Evolutionary conservation across 371 early-diverging fungal species (phyloP).

Genomic region (Mucor plumbeus): DNA sequence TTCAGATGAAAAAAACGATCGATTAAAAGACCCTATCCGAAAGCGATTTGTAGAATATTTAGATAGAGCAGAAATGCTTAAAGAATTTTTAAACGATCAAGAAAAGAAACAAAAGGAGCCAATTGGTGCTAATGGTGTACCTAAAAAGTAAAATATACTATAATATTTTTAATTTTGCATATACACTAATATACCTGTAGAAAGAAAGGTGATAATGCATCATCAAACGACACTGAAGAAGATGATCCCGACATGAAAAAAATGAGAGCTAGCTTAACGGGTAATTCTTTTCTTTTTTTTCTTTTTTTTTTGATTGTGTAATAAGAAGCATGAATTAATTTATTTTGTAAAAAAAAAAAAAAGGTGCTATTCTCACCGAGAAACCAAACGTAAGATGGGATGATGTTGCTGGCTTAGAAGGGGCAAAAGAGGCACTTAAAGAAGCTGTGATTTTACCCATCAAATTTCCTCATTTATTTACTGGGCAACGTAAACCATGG

Average conservation of each 20-base stretch:
- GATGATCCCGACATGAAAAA: slow-evolving; percentile 92
- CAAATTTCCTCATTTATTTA: slow-evolving; percentile 96
- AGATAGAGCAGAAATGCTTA: slow-evolving; percentile 92
- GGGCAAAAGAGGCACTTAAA: slow-evolving; percentile 97
- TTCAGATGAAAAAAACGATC: slow-evolving; percentile 91
- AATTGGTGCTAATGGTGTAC: slow-evolving; percentile 44
- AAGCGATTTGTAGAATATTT: slow-evolving; percentile 92
- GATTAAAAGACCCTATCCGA: slow-evolving; percentile 80
- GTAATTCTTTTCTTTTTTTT: not conserved
- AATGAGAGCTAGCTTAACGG: slow-evolving; percentile 73
- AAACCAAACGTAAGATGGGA: slow-evolving; percentile 96
- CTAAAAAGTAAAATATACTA: slow-evolving; percentile 50
- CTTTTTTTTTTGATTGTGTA: not conserved
- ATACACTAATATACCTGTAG: not conserved
- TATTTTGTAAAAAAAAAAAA: not conserved
- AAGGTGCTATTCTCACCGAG: slow-evolving; percentile 86
- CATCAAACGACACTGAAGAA: slow-evolving; percentile 42
- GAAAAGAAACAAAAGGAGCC: slow-evolving; percentile 70
- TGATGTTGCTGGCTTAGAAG: slow-evolving; percentile 98
- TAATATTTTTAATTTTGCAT: slow-evolving; percentile 35
- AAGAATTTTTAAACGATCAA: slow-evolving; percentile 74
- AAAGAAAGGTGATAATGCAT: slow-evolving; percentile 33
- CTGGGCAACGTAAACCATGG: slow-evolving; percentile 94
- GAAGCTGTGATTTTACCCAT: slow-evolving; percentile 99
- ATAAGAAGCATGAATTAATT: not conserved